Evolutionary conservation across 495 filamentous ascomycete species (phyloP).

Genomic region (Annulohypoxylon stygium): DNA sequence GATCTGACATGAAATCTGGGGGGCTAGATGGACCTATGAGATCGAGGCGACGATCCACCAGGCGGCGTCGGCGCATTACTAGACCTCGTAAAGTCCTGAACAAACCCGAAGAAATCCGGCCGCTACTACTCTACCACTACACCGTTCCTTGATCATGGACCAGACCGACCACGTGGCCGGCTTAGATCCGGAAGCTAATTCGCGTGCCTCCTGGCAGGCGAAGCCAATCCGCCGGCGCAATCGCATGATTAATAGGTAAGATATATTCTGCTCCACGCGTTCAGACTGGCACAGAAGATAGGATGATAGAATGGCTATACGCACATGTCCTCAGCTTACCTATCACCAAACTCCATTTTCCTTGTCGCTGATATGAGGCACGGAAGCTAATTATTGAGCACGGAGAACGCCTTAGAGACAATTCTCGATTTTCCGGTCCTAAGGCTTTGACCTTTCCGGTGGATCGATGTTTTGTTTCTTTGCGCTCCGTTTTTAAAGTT

Average conservation of each 20-base stretch:
- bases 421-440: conserved; percentile 32
- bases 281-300: conserved; percentile 7
- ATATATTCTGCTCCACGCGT: conserved; percentile 20
- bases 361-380: conserved; percentile 9
- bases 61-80: conserved; percentile 36
- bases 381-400: conserved; percentile 31
- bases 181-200: conserved; percentile 43
- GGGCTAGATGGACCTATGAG: conserved; percentile 46
- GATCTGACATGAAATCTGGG: conserved; percentile 50
- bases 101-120: conserved; percentile 19
- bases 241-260: conserved; percentile 70
- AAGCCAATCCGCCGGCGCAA: conserved; percentile 72
- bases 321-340: conserved; percentile 1
- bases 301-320: neutral
- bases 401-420: conserved; percentile 37
- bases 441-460: conserved; percentile 49
- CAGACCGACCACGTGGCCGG: conserved; percentile 45
- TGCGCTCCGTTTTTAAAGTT: conserved; percentile 58
- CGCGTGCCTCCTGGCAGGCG: conserved; percentile 41
- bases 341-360: conserved; percentile 4
- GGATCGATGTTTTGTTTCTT: conserved; percentile 67
- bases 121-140: conserved; percentile 2
- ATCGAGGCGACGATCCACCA: conserved; percentile 46
- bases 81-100: conserved; percentile 24
- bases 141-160: conserved; percentile 33